phyloP scores from a whole-genome alignment of 148 eudicot species.

The Drosera capensis region DNA sequence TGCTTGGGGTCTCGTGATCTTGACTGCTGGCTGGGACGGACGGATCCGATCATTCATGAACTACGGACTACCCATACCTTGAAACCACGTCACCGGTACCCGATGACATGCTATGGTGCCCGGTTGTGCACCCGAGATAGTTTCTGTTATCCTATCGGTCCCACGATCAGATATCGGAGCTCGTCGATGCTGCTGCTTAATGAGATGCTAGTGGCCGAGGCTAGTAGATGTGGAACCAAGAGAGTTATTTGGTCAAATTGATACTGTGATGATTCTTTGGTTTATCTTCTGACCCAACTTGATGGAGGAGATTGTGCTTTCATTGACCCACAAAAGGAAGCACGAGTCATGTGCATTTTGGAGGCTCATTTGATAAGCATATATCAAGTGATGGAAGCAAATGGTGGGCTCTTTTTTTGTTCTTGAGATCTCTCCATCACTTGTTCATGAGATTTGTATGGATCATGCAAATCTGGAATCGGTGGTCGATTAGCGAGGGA shows the following conservation, averaged over 20 bases:
- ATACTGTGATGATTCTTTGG: constrained; percentile 5
- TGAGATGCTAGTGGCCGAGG: constrained; percentile 5
- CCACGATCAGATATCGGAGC: background rate
- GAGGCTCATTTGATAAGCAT: background rate
- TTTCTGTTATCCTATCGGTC: background rate
- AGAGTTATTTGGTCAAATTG: constrained; percentile 9
- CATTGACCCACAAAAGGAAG: too few relatives aligned
- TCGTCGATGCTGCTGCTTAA: background rate
- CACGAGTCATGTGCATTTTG: background rate
- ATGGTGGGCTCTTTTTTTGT: too few relatives aligned
- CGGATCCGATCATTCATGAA: constrained; percentile 76
- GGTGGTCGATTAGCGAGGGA: too few relatives aligned
- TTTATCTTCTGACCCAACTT: background rate
- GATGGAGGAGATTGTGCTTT: too few relatives aligned
- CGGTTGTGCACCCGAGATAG: background rate
- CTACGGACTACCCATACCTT: constrained; percentile 67
- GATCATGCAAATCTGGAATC: too few relatives aligned
- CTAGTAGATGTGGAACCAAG: constrained; percentile 1
- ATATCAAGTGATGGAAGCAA: too few relatives aligned
- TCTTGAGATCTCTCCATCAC: too few relatives aligned
- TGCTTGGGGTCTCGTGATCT: constrained; percentile 88
- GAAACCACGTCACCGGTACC: background rate
- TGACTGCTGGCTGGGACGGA: constrained; percentile 92
- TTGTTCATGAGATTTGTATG: too few relatives aligned
- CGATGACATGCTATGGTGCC: constrained; percentile 4